Evolutionary conservation across 306 rosid species (phyloP).

Genomic region (Morella rubra): DNA sequence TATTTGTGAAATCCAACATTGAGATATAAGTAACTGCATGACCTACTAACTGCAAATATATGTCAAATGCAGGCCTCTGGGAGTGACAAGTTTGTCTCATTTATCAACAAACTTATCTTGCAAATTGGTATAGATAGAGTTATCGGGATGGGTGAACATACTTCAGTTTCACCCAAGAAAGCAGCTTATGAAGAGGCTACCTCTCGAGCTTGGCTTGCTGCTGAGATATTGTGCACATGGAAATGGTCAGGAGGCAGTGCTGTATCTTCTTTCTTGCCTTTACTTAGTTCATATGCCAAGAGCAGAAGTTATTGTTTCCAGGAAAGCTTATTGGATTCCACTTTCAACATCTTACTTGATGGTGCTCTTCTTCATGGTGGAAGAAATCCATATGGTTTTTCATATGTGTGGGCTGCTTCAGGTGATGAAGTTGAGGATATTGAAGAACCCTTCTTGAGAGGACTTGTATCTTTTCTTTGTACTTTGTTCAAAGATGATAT

Average conservation of each 20-base stretch:
- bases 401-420: conserved; percentile 59
- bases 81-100: conserved; percentile 58
- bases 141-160: conserved; percentile 36
- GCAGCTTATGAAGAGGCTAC: conserved; percentile 45
- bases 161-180: conserved; percentile 37
- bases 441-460: conserved; percentile 94
- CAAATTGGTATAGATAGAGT: conserved; percentile 67
- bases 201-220: conserved; percentile 77
- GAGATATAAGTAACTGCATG: conserved; percentile 4
- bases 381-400: conserved; percentile 43
- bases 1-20: not conserved
- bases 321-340: conserved; percentile 62
- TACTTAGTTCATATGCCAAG: conserved; percentile 57
- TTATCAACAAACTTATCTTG: conserved; percentile 60
- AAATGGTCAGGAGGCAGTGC: conserved; percentile 90
- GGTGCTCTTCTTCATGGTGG: conserved; percentile 79
- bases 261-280: conserved; percentile 71
- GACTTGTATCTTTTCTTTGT: conserved; percentile 60
- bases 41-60: conserved; percentile 26
- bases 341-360: conserved; percentile 59
- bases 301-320: conserved; percentile 34
- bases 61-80: conserved; percentile 69
- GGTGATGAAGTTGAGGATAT: conserved; percentile 54
- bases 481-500: conserved; percentile 66
- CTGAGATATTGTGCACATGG: conserved; percentile 96